phyloP scores from a whole-genome alignment of 306 rosid species.

The Acacia melanoxylon region DNA sequence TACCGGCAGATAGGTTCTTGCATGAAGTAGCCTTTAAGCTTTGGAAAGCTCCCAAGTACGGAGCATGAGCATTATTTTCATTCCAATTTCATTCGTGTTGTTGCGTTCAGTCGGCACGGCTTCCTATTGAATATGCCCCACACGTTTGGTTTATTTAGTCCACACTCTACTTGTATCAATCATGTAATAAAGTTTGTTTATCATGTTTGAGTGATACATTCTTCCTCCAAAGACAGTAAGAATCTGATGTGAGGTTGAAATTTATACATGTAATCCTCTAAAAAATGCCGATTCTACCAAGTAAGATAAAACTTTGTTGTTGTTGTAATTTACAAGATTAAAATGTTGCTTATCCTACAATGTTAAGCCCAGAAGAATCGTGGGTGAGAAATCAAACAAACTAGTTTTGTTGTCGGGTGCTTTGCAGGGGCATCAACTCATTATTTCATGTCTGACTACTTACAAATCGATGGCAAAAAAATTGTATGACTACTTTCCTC shows the following conservation, averaged over 20 bases:
- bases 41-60: constrained; percentile 98
- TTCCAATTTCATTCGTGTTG: neutral
- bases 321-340: too few relatives aligned
- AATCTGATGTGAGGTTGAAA: neutral
- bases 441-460: neutral
- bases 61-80: constrained; percentile 82
- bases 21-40: constrained; percentile 95
- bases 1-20: constrained; percentile 93
- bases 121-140: constrained; percentile 6
- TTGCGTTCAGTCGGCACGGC: neutral
- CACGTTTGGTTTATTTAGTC: neutral
- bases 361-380: too few relatives aligned
- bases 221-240: neutral
- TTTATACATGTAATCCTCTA: neutral
- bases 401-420: neutral
- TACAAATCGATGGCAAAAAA: too few relatives aligned
- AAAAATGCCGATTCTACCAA: too few relatives aligned
- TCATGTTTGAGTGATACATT: neutral
- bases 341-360: neutral
- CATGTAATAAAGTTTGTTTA: neutral
- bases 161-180: neutral
- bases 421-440: neutral
- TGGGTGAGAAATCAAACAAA: neutral
- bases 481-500: too few relatives aligned
- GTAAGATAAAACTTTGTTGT: too few relatives aligned